Evolutionary conservation across 441 rosid genomes (phyloP).

Genomic region (Gossypium schwendimanii): DNA sequence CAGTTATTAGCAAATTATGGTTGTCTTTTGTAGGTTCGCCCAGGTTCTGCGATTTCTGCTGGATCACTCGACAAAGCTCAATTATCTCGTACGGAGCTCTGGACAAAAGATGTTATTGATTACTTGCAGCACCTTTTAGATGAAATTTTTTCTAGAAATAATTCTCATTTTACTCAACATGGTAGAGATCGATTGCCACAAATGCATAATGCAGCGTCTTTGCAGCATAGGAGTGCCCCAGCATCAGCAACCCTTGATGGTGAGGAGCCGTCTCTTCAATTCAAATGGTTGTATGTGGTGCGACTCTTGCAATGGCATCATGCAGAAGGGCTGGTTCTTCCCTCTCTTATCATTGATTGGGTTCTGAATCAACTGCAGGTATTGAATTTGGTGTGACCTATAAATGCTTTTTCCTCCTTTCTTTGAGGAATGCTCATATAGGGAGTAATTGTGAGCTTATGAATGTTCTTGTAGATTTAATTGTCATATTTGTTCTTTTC

Average conservation of each 20-base stretch:
- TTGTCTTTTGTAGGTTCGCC: conserved; percentile 59
- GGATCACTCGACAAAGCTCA: conserved; percentile 73
- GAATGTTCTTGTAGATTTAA: conserved; percentile 19
- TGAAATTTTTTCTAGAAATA: conserved; percentile 59
- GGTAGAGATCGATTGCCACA: conserved; percentile 67
- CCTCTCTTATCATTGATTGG: conserved; percentile 94
- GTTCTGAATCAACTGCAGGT: conserved; percentile 90
- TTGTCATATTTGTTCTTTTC: conserved; percentile 22
- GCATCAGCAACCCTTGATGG: conserved; percentile 44
- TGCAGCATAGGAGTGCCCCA: conserved; percentile 49
- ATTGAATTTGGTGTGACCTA: not conserved
- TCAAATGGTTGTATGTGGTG: conserved; percentile 94
- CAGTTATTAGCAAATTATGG: conserved; percentile 25
- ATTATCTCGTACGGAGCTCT: conserved; percentile 70
- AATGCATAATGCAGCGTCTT: conserved; percentile 58
- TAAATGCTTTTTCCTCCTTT: not conserved
- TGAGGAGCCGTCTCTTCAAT: conserved; percentile 81
- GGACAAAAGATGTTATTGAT: conserved; percentile 96
- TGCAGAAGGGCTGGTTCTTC: conserved; percentile 85
- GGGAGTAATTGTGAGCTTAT: conserved; percentile 8
- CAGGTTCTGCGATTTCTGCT: conserved; percentile 52
- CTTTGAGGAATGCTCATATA: not conserved
- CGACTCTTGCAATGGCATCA: conserved; percentile 93
- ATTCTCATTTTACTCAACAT: conserved; percentile 53
- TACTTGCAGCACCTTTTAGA: conserved; percentile 83